Percentiles rank a stretch among this genome's conserved stretches.
Conservation (phyloP, 805 yeast genomes). For the Saturnispora sekii region DNA sequence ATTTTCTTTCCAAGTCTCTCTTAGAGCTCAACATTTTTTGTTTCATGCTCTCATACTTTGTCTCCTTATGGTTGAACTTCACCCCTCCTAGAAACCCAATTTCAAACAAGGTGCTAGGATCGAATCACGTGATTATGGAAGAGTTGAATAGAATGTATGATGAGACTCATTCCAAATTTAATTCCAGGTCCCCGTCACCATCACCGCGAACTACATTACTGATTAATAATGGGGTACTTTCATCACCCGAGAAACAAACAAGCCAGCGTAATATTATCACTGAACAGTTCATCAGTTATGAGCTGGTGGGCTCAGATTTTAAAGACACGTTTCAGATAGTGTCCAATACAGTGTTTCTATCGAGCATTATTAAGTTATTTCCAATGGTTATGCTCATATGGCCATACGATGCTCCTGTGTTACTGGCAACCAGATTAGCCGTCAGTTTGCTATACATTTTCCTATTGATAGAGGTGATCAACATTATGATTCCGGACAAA, state of each 20-base stretch:
- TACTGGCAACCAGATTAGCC: conserved; percentile 26
- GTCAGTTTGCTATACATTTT: conserved; percentile 25
- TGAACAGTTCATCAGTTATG: too few relatives aligned
- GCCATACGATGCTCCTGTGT: conserved; percentile 84
- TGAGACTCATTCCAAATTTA: neutral
- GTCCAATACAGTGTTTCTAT: conserved; percentile 59
- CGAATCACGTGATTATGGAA: conserved; percentile 7
- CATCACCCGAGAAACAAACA: too few relatives aligned
- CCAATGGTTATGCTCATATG: conserved; percentile 93
- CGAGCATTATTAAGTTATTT: conserved; percentile 72
- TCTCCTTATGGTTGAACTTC: conserved; percentile 18
- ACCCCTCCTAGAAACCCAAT: conserved; percentile 4
- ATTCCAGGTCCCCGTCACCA: conserved; percentile 2
- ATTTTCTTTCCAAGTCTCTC: conserved; percentile 44
- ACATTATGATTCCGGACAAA: conserved; percentile 21
- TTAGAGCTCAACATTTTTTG: conserved; percentile 20
- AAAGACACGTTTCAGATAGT: conserved; percentile 20
- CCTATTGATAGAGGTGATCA: conserved; percentile 25
- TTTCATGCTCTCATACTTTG: conserved; percentile 9
- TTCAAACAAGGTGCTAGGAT: neutral
- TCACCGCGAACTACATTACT: conserved; percentile 4
- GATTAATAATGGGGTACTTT: too few relatives aligned
- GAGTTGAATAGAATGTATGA: neutral
- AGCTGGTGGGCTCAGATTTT: neutral
- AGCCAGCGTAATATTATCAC: too few relatives aligned